phyloP scores from a whole-genome alignment of 805 yeast genomes.

The Ogataea nonfermentans region DNA sequence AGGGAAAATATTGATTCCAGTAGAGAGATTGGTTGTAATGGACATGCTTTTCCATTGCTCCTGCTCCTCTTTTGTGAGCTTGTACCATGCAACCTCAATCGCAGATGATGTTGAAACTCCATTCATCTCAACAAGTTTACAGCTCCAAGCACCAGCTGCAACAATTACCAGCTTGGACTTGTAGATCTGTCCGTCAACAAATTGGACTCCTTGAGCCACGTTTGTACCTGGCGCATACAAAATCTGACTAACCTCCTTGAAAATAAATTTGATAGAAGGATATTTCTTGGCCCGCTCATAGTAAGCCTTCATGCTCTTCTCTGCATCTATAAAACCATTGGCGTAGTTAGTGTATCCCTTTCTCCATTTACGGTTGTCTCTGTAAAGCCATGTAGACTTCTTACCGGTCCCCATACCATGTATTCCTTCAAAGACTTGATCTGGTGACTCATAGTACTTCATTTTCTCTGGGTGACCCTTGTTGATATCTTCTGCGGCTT shows the following conservation, averaged over 20 bases:
- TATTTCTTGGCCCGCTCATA: conserved; percentile 23
- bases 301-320: conserved; percentile 22
- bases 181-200: conserved; percentile 14
- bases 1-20: conserved; percentile 29
- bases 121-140: conserved; percentile 24
- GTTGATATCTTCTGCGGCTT: conserved; percentile 18
- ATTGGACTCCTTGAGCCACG: conserved; percentile 18
- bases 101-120: conserved; percentile 19
- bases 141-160: conserved; percentile 32
- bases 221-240: conserved; percentile 12
- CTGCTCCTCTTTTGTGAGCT: conserved; percentile 24
- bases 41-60: conserved; percentile 27
- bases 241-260: conserved; percentile 21
- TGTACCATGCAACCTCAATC: conserved; percentile 29
- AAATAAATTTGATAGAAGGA: conserved; percentile 17
- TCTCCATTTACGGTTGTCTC: conserved; percentile 17
- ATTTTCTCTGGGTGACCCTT: conserved; percentile 12
- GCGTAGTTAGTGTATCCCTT: conserved; percentile 26
- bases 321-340: conserved; percentile 29
- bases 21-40: conserved; percentile 29
- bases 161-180: conserved; percentile 22
- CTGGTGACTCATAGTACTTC: conserved; percentile 10
- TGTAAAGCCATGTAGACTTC: neutral
- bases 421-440: conserved; percentile 15
- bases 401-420: conserved; percentile 6